Evolutionary conservation across 2,329 filamentous ascomycete genomes (phyloP).

Genomic region (Zasmidium angulare): DNA sequence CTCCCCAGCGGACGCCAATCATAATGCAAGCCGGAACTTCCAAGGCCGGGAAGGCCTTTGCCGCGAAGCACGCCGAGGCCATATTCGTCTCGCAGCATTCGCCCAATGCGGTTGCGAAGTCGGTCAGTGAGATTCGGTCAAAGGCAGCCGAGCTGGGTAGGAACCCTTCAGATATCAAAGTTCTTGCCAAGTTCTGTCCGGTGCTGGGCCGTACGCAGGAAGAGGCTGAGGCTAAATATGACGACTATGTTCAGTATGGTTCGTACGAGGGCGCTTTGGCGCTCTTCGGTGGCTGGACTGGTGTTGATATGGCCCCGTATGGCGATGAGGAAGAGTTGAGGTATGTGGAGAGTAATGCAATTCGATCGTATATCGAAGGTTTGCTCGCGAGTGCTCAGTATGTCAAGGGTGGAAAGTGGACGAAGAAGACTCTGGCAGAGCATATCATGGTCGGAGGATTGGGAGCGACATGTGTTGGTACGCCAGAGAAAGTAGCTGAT

Average conservation of each 20-base stretch:
- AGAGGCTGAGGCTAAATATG: slow-evolving; percentile 64
- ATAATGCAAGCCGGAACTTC: slow-evolving; percentile 71
- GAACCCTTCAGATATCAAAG: slow-evolving; percentile 63
- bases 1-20: slow-evolving; percentile 67
- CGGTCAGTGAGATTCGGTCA: slow-evolving; percentile 62
- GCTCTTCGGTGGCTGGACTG: slow-evolving; percentile 74
- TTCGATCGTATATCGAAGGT: slow-evolving; percentile 56
- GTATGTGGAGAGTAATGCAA: slow-evolving; percentile 62
- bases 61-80: slow-evolving; percentile 68
- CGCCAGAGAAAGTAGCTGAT: slow-evolving; percentile 64
- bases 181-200: slow-evolving; percentile 65
- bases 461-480: slow-evolving; percentile 65
- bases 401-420: slow-evolving; percentile 62
- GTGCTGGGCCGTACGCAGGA: slow-evolving; percentile 66
- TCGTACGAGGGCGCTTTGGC: slow-evolving; percentile 66
- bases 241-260: slow-evolving; percentile 61
- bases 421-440: slow-evolving; percentile 67
- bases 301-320: slow-evolving; percentile 62
- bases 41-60: slow-evolving; percentile 64
- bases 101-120: slow-evolving; percentile 60
- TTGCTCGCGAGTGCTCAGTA: slow-evolving; percentile 59
- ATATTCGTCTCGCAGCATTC: slow-evolving; percentile 69
- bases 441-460: slow-evolving; percentile 68
- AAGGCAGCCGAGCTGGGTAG: slow-evolving; percentile 57
- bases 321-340: slow-evolving; percentile 64